Base-by-base conservation (phyloP, 352 stramenopile genomes). In the Pythium aphanidermatum region DNA sequence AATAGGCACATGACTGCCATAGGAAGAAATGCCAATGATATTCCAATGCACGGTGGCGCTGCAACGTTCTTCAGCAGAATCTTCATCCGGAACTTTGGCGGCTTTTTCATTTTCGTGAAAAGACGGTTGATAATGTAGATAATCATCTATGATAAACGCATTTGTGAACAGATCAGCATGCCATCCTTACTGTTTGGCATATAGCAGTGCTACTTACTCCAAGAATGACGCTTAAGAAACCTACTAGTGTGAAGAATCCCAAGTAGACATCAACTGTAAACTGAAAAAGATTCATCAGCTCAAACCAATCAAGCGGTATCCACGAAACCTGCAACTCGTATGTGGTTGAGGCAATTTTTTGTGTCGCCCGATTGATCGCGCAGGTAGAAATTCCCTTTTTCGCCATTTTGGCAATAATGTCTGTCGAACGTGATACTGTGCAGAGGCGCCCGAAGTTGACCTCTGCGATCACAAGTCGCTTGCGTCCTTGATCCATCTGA, bases 281-380 rank as follows among this genome's bases (percentile, higher is more conserved):
- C 63, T 98, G 84, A 59, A 99, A 99, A 7, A 77, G 64, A 52
- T 99, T 99, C 40, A 98, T 84, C 33, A 98, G 70, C 46, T 93
- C 82, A 37, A 96, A 96, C 92, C 92, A 98, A 31, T 68, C 58
- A 1, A 98, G 64, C n/a, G 91, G 69, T 27, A 83, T 71, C 70
- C 86, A 98, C 2, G 68, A 77, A 3, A 99, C 72, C 34, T 95
- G 71, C 39, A 98, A 59, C 19, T 67, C 61, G 58, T 97, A 98
- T 9, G 65, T 68, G 4, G 67, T 71, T 0, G 75, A 88, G 2
- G 74, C 71, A 20, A 91, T 50, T 17, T 64, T 55, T 19, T 83
- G 62, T 2, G 79, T 91, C 6, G 73, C 75, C n/a, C 69, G 68
- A 52, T 65, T 91, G 49, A 84, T 70, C 3, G 55, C 48, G 26